Conservation (phyloP, 768 basidiomycete species). For the Leccinum aurantiacum region DNA sequence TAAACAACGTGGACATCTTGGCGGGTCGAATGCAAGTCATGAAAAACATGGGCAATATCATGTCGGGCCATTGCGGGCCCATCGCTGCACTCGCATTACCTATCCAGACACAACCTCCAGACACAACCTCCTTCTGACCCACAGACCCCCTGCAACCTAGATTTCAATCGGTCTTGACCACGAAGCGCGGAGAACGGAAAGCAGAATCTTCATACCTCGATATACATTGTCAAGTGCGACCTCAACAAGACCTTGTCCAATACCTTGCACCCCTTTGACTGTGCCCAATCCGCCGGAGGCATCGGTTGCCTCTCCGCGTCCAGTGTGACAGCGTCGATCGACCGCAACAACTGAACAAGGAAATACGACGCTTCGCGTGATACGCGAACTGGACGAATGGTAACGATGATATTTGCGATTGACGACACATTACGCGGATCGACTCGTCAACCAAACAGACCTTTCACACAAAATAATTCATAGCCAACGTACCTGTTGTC, state of each 20-base stretch:
- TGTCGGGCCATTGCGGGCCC: too few relatives aligned
- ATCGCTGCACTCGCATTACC: neutral
- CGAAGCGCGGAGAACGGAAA: neutral
- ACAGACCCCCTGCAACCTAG: slow-evolving; percentile 23
- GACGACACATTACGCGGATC: neutral
- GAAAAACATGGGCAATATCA: too few relatives aligned
- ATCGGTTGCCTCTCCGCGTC: slow-evolving; percentile 37
- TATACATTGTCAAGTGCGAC: slow-evolving; percentile 44
- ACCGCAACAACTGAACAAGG: slow-evolving; percentile 51
- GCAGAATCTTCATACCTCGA: slow-evolving; percentile 31
- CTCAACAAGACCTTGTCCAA: slow-evolving; percentile 41
- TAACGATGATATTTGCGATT: neutral
- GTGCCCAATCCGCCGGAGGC: slow-evolving; percentile 35
- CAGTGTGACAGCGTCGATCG: slow-evolving; percentile 43
- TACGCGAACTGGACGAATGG: slow-evolving; percentile 44
- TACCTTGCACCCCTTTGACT: slow-evolving; percentile 36
- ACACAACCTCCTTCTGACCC: slow-evolving; percentile 22
- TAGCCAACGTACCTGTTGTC: slow-evolving; percentile 41
- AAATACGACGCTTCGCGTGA: slow-evolving; percentile 54
- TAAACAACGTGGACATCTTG: too few relatives aligned
- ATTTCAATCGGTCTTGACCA: neutral
- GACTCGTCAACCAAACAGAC: neutral
- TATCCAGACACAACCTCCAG: neutral
- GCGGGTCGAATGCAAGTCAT: too few relatives aligned
- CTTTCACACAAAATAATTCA: neutral